Evolutionary conservation across 352 stramenopile genomes (phyloP).

Genomic region (Globisporangium cederbergense): DNA sequence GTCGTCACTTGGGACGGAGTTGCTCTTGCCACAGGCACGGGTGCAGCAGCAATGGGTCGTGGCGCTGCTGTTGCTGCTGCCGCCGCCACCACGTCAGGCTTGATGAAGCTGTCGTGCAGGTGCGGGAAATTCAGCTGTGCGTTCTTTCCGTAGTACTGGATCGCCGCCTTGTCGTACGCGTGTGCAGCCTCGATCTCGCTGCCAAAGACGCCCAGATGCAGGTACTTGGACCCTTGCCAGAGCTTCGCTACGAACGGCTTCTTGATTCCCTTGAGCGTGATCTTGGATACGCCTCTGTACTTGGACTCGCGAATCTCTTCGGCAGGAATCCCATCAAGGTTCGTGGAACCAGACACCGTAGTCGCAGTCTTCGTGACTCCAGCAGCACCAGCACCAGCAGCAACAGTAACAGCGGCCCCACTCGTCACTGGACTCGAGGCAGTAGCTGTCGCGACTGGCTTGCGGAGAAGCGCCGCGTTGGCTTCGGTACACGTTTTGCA

Average conservation of each 20-base stretch:
- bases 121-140: constrained; percentile 81
- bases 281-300: constrained; percentile 77
- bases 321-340: constrained; percentile 18
- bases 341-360: background rate
- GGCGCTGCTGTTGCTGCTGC: constrained; percentile 13
- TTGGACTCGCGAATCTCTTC: constrained; percentile 70
- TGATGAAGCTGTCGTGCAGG: constrained; percentile 66
- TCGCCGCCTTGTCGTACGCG: constrained; percentile 75
- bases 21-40: constrained; percentile 5
- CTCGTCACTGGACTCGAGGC: background rate
- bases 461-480: constrained; percentile 37
- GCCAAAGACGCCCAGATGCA: constrained; percentile 64
- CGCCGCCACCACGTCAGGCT: constrained; percentile 25
- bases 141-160: constrained; percentile 58
- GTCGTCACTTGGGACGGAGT: constrained; percentile 18
- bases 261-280: constrained; percentile 76
- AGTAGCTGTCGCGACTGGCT: constrained; percentile 25
- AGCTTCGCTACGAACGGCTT: constrained; percentile 80
- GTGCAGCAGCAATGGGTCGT: constrained; percentile 4
- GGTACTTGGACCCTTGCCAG: constrained; percentile 58
- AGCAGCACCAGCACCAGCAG: constrained; percentile 5
- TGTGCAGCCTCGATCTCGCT: constrained; percentile 81
- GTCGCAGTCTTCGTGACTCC: constrained; percentile 2
- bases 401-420: background rate
- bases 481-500: constrained; percentile 65